phyloP scores from a whole-genome alignment of 2,329 filamentous ascomycete genomes.

The Trichophyton verrucosum region DNA sequence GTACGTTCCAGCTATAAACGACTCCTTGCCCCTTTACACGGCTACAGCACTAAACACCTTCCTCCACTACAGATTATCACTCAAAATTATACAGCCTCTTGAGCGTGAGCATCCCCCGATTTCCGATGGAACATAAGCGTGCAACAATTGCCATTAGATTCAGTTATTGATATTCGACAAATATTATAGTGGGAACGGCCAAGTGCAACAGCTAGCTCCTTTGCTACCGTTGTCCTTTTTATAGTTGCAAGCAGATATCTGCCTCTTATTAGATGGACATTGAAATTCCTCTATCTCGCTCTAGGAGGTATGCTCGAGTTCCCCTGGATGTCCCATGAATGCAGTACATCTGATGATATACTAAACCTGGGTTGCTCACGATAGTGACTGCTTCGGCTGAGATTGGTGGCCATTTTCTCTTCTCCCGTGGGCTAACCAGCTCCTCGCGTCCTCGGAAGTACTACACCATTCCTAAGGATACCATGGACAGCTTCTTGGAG shows the following conservation, averaged over 20 bases:
- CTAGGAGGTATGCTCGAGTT: conserved; percentile 40
- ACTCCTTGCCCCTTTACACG: neutral
- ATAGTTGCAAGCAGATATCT: conserved; percentile 54
- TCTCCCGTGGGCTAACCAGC: conserved; percentile 48
- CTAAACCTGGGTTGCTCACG: conserved; percentile 7
- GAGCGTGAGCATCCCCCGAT: conserved; percentile 37
- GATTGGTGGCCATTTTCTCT: conserved; percentile 41
- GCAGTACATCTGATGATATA: neutral
- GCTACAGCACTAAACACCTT: neutral
- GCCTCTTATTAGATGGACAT: conserved; percentile 48
- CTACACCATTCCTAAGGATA: conserved; percentile 54
- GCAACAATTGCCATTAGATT: neutral
- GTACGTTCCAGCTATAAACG: conserved; percentile 27
- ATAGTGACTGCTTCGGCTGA: conserved; percentile 46
- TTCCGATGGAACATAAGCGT: neutral
- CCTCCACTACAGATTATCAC: conserved; percentile 44
- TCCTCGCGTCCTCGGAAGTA: conserved; percentile 52
- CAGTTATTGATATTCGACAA: conserved; percentile 5
- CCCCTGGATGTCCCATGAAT: neutral
- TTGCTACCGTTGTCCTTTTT: conserved; percentile 42
- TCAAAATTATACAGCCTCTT: conserved; percentile 54
- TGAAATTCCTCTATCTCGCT: conserved; percentile 48
- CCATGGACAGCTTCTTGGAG: conserved; percentile 48
- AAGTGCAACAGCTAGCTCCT: conserved; percentile 50
- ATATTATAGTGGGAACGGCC: conserved; percentile 51